A percentile compares a stretch with the other conserved stretches of the same genome.
These are phyloP conservation scores for Asterochloris sp. DNA, from an alignment of 139 green algal genomes.

Conservation along the genomic window DNA sequence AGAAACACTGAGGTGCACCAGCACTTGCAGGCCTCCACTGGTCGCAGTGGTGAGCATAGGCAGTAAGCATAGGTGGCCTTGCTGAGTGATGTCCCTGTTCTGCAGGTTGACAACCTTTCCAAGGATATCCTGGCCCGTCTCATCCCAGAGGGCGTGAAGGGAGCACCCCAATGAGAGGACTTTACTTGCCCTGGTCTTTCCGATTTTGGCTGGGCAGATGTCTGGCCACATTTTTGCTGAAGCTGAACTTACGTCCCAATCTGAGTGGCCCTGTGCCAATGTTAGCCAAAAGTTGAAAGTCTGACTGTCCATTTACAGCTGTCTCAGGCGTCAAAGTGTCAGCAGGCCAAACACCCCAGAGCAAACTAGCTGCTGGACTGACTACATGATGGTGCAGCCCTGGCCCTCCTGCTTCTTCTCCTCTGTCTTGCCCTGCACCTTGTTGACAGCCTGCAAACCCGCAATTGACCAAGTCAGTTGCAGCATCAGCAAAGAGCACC, in stretches of 20 bases:
- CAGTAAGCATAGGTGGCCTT: background rate
- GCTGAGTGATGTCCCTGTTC: background rate
- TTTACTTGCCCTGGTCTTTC: too few species aligned
- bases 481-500: too few species aligned
- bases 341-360: background rate
- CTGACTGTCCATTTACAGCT: background rate
- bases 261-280: background rate
- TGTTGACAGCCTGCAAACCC: conserved; percentile 1
- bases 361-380: background rate
- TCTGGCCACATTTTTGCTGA: background rate
- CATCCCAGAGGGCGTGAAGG: conserved; percentile 73
- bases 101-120: conserved; percentile 72
- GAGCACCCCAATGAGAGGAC: too few species aligned
- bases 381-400: conserved; percentile 15
- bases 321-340: background rate
- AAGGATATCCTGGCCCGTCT: conserved; percentile 73
- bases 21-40: background rate
- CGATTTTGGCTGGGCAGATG: too few species aligned
- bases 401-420: conserved; percentile 2
- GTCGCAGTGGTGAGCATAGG: background rate
- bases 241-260: background rate
- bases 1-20: background rate
- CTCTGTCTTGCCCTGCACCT: conserved; percentile 5
- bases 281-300: background rate
- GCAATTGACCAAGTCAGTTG: background rate